Percentiles rank a stretch among this genome's conserved stretches.
Conservation (phyloP, 2,329 filamentous ascomycete genomes). For the Stromatinia cepivora region DNA sequence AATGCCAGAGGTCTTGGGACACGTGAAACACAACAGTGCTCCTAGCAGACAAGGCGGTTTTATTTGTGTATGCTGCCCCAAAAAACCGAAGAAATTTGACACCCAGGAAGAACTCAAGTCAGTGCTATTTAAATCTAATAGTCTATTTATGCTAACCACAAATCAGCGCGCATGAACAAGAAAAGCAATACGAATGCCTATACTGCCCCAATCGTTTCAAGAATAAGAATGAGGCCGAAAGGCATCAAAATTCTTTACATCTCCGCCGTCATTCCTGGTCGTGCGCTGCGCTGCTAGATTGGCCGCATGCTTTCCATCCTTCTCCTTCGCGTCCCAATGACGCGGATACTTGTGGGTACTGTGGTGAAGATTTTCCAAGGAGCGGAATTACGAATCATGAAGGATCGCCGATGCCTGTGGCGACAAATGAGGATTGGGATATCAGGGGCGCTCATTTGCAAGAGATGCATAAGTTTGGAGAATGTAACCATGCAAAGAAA, state of each 20-base stretch:
- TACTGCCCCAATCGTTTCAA: slow-evolving; percentile 97
- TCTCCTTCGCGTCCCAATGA: slow-evolving; percentile 66
- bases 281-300: slow-evolving; percentile 79
- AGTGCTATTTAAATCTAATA: slow-evolving; percentile 41
- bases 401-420: slow-evolving; percentile 46
- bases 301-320: slow-evolving; percentile 82
- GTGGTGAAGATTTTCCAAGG: slow-evolving; percentile 78
- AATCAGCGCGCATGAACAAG: slow-evolving; percentile 77
- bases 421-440: slow-evolving; percentile 87
- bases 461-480: slow-evolving; percentile 91
- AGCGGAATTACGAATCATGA: slow-evolving; percentile 41
- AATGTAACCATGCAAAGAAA: slow-evolving; percentile 98
- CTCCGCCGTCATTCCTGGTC: slow-evolving; percentile 94
- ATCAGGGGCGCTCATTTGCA: slow-evolving; percentile 82
- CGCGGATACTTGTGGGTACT: slow-evolving; percentile 88
- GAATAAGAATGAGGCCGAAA: slow-evolving; percentile 97
- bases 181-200: slow-evolving; percentile 93
- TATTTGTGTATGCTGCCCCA: slow-evolving; percentile 93
- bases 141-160: slow-evolving; percentile 34
- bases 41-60: slow-evolving; percentile 58
- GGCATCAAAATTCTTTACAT: slow-evolving; percentile 94
- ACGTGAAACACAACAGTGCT: slow-evolving; percentile 48
- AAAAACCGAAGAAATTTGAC: slow-evolving; percentile 95
- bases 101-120: slow-evolving; percentile 81
- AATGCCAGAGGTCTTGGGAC: slow-evolving; percentile 45